phyloP scores from a whole-genome alignment of 2,329 filamentous ascomycete species.

The Cercospora nicotianae region DNA sequence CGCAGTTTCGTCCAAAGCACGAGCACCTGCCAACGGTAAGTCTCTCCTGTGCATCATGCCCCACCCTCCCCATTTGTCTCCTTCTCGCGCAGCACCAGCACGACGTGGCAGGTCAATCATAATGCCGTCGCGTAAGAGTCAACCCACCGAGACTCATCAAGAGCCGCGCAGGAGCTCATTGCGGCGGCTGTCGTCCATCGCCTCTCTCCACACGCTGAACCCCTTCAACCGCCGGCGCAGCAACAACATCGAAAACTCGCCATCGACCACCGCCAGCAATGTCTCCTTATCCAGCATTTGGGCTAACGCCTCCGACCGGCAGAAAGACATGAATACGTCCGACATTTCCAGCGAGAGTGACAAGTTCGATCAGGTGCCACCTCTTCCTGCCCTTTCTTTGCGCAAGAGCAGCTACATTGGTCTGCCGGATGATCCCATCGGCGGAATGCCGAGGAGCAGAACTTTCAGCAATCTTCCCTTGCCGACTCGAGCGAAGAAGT shows the following conservation, averaged over 20 bases:
- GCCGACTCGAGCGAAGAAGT: slow-evolving; percentile 30
- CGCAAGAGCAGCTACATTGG: slow-evolving; percentile 38
- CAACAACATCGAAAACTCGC: slow-evolving; percentile 23
- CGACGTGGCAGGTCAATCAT: not conserved
- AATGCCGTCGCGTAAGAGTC: slow-evolving; percentile 32
- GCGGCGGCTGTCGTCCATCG: slow-evolving; percentile 38
- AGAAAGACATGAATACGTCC: slow-evolving; percentile 14
- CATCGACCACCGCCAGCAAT: slow-evolving; percentile 30
- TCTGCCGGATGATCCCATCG: slow-evolving; percentile 37
- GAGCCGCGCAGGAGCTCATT: slow-evolving; percentile 30
- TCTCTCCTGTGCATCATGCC: not conserved
- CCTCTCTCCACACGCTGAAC: slow-evolving; percentile 38
- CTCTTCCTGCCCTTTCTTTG: slow-evolving; percentile 14
- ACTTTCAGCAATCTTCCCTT: slow-evolving; percentile 41
- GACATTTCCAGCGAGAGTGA: slow-evolving; percentile 14
- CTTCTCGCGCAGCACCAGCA: not conserved
- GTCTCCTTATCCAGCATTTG: slow-evolving; percentile 30
- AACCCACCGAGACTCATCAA: slow-evolving; percentile 24
- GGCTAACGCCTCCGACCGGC: slow-evolving; percentile 21
- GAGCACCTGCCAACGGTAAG: not conserved
- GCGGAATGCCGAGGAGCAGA: slow-evolving; percentile 38
- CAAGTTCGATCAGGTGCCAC: slow-evolving; percentile 18
- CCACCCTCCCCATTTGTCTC: not conserved
- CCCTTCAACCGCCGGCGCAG: slow-evolving; percentile 39
- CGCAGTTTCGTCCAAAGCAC: not conserved